Evolutionary conservation across 208 protist genomes (phyloP).

Genomic region (Plasmodiophora brassicae): DNA sequence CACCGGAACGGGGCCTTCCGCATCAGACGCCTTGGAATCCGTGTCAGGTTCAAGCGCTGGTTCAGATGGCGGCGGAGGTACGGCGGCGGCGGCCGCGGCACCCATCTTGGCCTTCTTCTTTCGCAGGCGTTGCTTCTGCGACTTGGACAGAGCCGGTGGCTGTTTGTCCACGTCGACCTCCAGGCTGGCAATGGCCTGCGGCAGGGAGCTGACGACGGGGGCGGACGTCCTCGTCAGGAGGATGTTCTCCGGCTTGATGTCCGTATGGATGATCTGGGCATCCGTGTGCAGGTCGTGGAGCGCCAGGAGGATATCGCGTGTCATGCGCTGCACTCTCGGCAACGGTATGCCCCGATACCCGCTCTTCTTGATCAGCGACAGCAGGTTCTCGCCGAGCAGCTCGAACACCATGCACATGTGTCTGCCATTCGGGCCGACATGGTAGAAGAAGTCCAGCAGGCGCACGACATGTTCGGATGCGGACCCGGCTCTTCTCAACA

Average conservation of each 20-base stretch:
- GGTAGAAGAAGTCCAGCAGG: slow-evolving; percentile 28
- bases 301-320: slow-evolving; percentile 38
- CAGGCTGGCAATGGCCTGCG: no score
- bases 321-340: not conserved
- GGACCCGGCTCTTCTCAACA: slow-evolving; percentile 55
- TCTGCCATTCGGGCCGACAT: slow-evolving; percentile 26
- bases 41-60: no score
- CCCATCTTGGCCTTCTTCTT: not conserved
- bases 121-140: not conserved
- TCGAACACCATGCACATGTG: slow-evolving; percentile 89
- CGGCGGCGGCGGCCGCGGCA: not conserved
- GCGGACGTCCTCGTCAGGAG: slow-evolving; percentile 21
- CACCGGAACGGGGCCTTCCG: not conserved
- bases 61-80: not conserved
- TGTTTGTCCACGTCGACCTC: no score
- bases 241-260: slow-evolving; percentile 54
- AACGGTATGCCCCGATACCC: slow-evolving; percentile 8
- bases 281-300: slow-evolving; percentile 49
- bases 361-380: slow-evolving; percentile 79
- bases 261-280: slow-evolving; percentile 51
- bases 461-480: not conserved
- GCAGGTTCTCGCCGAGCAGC: slow-evolving; percentile 87
- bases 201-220: no score
- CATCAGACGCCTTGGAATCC: not conserved
- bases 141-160: not conserved